A percentile compares a stretch with the other conserved stretches of the same genome.
These are phyloP conservation scores for Naegleria fowleri DNA, from an alignment of 208 protist genomes.

Conservation along the genomic window DNA sequence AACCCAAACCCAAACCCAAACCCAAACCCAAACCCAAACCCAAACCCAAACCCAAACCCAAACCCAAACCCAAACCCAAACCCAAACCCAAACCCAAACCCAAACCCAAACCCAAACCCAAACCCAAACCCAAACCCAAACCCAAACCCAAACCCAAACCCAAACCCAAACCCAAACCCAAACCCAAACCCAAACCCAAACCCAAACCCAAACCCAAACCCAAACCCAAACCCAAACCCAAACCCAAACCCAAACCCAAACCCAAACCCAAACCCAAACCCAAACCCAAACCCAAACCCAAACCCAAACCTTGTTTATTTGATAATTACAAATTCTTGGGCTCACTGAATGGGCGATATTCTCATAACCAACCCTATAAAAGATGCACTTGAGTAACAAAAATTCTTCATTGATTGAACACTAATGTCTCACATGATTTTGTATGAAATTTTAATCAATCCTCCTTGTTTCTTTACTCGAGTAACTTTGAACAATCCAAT, in stretches of 20 bases:
- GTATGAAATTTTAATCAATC: neutral
- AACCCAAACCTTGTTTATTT: no score
- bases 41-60: conserved; percentile 32
- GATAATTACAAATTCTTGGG: no score
- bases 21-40: conserved; percentile 32
- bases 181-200: conserved; percentile 32
- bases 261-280: no score
- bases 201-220: no score
- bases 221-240: no score
- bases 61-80: conserved; percentile 30
- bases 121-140: conserved; percentile 30
- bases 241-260: no score
- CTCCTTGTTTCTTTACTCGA: neutral
- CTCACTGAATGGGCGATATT: no score
- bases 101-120: conserved; percentile 32
- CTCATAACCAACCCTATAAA: no score
- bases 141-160: conserved; percentile 32
- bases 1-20: conserved; percentile 30
- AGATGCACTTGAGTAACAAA: no score
- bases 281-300: no score
- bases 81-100: conserved; percentile 32
- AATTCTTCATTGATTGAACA: no score
- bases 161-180: conserved; percentile 32
- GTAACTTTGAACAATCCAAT: neutral
- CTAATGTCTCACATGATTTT: neutral